These are phyloP conservation scores for Sarocladiaceae sp. DNA, from an alignment of 2,329 filamentous ascomycete species.

Conservation along the genomic window DNA sequence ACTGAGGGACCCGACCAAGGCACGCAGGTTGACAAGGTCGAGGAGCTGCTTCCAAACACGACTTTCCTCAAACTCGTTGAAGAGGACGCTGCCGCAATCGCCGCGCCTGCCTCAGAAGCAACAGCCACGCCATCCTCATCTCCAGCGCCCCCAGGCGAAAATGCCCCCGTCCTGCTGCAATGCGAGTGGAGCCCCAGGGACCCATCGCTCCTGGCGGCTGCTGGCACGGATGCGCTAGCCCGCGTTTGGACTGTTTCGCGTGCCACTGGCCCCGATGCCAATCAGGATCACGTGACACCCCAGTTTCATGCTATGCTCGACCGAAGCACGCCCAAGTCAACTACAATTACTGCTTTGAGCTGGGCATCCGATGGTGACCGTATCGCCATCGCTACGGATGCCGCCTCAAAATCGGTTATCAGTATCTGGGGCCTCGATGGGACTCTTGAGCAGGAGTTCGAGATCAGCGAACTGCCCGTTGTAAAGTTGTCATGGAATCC, in stretches of 20 bases:
- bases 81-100: conserved; percentile 18
- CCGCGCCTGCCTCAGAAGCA: conserved; percentile 21
- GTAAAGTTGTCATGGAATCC: conserved; percentile 58
- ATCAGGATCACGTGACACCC: conserved; percentile 34
- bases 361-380: conserved; percentile 52
- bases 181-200: conserved; percentile 64
- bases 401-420: conserved; percentile 43
- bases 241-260: conserved; percentile 60
- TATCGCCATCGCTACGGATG: conserved; percentile 54
- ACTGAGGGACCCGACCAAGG: conserved; percentile 59
- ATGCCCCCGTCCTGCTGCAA: conserved; percentile 56
- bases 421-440: conserved; percentile 52
- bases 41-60: conserved; percentile 53
- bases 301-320: conserved; percentile 39
- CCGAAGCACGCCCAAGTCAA: conserved; percentile 38
- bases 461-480: conserved; percentile 53
- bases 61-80: conserved; percentile 52
- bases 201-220: conserved; percentile 59
- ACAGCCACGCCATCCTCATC: conserved; percentile 30
- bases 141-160: conserved; percentile 34
- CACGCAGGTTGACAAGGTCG: conserved; percentile 58
- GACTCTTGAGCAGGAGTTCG: conserved; percentile 43
- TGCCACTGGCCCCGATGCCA: conserved; percentile 37
- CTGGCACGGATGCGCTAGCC: conserved; percentile 64
- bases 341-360: conserved; percentile 52